These are phyloP conservation scores for Boletus sp. DNA, from an alignment of 768 basidiomycete species.

Conservation along the genomic window DNA sequence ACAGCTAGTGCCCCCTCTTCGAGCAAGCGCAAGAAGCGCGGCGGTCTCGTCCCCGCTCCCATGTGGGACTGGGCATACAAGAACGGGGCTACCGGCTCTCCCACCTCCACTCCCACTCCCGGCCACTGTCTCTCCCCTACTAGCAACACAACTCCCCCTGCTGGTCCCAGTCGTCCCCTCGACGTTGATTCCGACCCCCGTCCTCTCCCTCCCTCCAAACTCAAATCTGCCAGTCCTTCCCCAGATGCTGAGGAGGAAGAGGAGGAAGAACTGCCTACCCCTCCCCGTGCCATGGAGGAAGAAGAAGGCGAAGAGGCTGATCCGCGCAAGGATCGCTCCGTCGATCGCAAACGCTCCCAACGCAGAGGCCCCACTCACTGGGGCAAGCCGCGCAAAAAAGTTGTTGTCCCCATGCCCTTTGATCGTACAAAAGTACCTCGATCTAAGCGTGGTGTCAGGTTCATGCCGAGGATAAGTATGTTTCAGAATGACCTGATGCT, in stretches of 20 bases:
- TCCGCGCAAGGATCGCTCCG: conserved; percentile 15
- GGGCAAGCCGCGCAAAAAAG: conserved; percentile 5
- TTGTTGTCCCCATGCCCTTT: conserved; percentile 17
- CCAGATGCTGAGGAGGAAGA: conserved; percentile 38
- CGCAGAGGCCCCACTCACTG: background rate
- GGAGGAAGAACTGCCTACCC: conserved; percentile 42
- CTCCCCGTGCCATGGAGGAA: conserved; percentile 58
- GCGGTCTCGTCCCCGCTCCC: conserved; percentile 69
- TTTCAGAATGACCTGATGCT: background rate
- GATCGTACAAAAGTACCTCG: conserved; percentile 14
- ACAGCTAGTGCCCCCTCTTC: conserved; percentile 8
- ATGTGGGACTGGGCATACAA: conserved; percentile 88
- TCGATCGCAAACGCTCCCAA: conserved; percentile 5
- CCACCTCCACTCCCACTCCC: conserved; percentile 8
- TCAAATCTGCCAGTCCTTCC: conserved; percentile 10
- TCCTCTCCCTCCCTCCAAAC: background rate
- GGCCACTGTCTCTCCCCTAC: conserved; percentile 4
- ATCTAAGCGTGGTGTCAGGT: conserved; percentile 14
- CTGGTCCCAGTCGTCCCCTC: conserved; percentile 8
- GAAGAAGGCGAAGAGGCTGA: conserved; percentile 48
- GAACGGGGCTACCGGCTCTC: conserved; percentile 29
- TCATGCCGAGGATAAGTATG: background rate
- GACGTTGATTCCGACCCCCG: background rate
- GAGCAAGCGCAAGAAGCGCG: conserved; percentile 48
- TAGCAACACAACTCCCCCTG: background rate